phyloP scores from a whole-genome alignment of 768 basidiomycete genomes.

The Tricholomella constricta region DNA sequence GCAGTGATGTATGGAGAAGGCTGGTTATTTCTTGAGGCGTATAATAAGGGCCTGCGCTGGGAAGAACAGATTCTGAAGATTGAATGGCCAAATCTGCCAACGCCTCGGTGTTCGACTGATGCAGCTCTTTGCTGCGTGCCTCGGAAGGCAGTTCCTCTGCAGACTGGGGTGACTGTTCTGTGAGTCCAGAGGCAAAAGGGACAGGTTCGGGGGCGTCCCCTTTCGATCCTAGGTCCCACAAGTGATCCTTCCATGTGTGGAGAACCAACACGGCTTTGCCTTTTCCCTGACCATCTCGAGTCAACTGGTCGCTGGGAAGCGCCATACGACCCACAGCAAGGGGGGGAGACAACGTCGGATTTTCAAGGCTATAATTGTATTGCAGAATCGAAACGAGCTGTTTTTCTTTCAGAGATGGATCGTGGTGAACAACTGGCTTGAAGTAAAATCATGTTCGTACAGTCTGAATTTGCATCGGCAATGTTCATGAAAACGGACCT shows the following conservation, averaged over 20 bases:
- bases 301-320: constrained; percentile 49
- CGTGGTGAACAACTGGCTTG: constrained; percentile 62
- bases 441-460: constrained; percentile 14
- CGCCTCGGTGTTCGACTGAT: constrained; percentile 3
- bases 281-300: constrained; percentile 47
- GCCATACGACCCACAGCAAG: constrained; percentile 80
- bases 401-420: constrained; percentile 40
- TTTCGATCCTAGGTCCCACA: constrained; percentile 76
- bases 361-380: constrained; percentile 36
- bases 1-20: constrained; percentile 59
- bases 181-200: constrained; percentile 19
- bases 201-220: constrained; percentile 51
- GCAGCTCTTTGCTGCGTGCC: constrained; percentile 6
- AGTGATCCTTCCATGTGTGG: constrained; percentile 76
- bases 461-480: background rate
- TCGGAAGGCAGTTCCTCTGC: constrained; percentile 21
- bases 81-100: constrained; percentile 12
- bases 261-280: constrained; percentile 77
- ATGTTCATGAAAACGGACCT: constrained; percentile 45
- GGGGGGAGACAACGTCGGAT: constrained; percentile 49
- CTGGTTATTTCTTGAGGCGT: constrained; percentile 51
- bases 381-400: constrained; percentile 68
- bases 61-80: background rate
- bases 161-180: constrained; percentile 3
- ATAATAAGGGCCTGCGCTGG: constrained; percentile 20